Evolutionary conservation across 768 basidiomycete species (phyloP).

Genomic region (Pleurotus citrinopileatus): DNA sequence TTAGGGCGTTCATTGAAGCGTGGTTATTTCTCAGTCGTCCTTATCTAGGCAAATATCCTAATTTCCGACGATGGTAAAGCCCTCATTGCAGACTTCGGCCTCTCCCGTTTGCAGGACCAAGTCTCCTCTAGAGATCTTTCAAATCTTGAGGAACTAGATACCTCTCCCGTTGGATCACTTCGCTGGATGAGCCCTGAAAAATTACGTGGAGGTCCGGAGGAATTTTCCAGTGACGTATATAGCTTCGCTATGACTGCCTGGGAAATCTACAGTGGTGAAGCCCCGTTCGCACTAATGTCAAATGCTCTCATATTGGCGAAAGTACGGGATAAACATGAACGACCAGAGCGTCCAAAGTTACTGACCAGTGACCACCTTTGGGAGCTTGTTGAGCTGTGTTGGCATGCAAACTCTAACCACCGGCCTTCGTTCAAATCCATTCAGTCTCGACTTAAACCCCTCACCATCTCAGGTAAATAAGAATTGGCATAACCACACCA

Average conservation of each 20-base stretch:
- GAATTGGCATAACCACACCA: not conserved
- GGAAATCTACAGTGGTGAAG: slow-evolving; percentile 6
- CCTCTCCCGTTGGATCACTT: slow-evolving; percentile 5
- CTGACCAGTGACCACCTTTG: not conserved
- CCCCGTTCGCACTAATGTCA: not conserved
- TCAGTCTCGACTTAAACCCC: not conserved
- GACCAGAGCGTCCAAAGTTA: not conserved
- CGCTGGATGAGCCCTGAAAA: slow-evolving; percentile 10
- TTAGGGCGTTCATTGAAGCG: not conserved
- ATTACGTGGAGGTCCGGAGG: not conserved
- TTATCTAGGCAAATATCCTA: slow-evolving; percentile 33
- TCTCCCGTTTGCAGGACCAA: slow-evolving; percentile 31
- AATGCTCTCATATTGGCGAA: not conserved
- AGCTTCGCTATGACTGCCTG: slow-evolving; percentile 9
- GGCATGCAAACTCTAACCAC: not conserved
- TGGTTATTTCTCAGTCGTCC: not conserved
- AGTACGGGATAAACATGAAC: slow-evolving; percentile 3
- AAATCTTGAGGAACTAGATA: not conserved
- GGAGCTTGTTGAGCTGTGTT: slow-evolving; percentile 6
- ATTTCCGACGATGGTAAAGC: slow-evolving; percentile 28
- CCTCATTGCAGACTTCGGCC: slow-evolving; percentile 35
- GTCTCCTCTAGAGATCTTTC: not conserved
- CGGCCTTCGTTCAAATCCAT: slow-evolving; percentile 7
- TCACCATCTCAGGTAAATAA: not conserved
- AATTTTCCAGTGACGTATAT: slow-evolving; percentile 2